phyloP scores from a whole-genome alignment of 2,329 filamentous ascomycete species.

The Arthrobotrys sinensis region DNA sequence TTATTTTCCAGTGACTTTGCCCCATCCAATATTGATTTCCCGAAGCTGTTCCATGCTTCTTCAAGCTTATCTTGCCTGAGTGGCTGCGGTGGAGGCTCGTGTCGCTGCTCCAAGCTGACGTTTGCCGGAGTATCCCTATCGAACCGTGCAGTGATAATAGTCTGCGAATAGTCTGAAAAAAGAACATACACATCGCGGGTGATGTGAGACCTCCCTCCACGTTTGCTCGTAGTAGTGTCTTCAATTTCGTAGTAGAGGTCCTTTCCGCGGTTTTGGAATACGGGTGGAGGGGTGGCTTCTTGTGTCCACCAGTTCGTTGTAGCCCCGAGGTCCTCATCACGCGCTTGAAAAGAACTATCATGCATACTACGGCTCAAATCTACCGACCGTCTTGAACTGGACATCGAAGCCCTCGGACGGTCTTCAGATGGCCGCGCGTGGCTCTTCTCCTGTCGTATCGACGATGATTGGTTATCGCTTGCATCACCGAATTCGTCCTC shows the following conservation, averaged over 20 bases:
- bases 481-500: slow-evolving; percentile 35
- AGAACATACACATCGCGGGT: slow-evolving; percentile 89
- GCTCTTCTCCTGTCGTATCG: slow-evolving; percentile 28
- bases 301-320: slow-evolving; percentile 90
- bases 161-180: slow-evolving; percentile 97
- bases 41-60: slow-evolving; percentile 84
- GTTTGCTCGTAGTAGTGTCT: slow-evolving; percentile 79
- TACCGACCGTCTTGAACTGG: slow-evolving; percentile 73
- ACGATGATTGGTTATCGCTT: slow-evolving; percentile 62
- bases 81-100: slow-evolving; percentile 84
- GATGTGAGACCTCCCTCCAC: slow-evolving; percentile 79
- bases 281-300: slow-evolving; percentile 82
- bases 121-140: slow-evolving; percentile 81
- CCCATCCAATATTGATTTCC: slow-evolving; percentile 81
- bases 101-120: slow-evolving; percentile 84
- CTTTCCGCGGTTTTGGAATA: slow-evolving; percentile 80
- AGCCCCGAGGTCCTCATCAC: slow-evolving; percentile 84
- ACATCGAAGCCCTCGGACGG: slow-evolving; percentile 41
- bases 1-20: slow-evolving; percentile 81
- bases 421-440: slow-evolving; percentile 46
- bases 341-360: slow-evolving; percentile 80
- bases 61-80: slow-evolving; percentile 95
- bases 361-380: slow-evolving; percentile 83
- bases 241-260: slow-evolving; percentile 88
- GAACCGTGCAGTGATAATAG: slow-evolving; percentile 84